phyloP scores from a whole-genome alignment of 1,284 basidiomycete species.

The Trametes pubescens region DNA sequence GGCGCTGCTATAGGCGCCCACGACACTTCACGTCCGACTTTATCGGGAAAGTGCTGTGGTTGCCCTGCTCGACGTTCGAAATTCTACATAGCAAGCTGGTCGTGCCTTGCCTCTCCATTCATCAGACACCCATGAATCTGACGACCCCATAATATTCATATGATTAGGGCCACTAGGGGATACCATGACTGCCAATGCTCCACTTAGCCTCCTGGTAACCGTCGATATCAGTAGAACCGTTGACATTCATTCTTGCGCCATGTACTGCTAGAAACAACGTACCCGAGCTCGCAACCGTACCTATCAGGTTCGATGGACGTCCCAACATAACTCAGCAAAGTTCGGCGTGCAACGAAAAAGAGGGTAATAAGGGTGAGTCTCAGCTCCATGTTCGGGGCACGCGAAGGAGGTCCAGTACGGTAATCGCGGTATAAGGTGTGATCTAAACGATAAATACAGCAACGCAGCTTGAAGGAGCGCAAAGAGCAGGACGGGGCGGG shows the following conservation, averaged over 20 bases:
- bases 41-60: conserved; percentile 1
- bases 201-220: too few species aligned
- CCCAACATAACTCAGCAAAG: neutral
- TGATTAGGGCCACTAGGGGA: too few species aligned
- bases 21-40: neutral
- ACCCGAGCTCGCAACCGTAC: too few species aligned
- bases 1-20: neutral
- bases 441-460: conserved; percentile 22
- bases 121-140: too few species aligned
- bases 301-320: neutral
- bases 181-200: too few species aligned
- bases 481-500: neutral
- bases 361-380: neutral
- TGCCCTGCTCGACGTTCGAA: neutral
- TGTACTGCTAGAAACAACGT: too few species aligned
- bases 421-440: neutral
- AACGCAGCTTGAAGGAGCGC: neutral
- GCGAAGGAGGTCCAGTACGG: conserved; percentile 1
- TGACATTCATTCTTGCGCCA: too few species aligned
- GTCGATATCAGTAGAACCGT: too few species aligned
- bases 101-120: too few species aligned
- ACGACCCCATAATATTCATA: too few species aligned
- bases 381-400: neutral
- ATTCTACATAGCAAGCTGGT: too few species aligned
- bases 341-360: neutral